These are phyloP conservation scores for Penicillium coffeae DNA, from an alignment of 495 filamentous ascomycete species.

Conservation along the genomic window DNA sequence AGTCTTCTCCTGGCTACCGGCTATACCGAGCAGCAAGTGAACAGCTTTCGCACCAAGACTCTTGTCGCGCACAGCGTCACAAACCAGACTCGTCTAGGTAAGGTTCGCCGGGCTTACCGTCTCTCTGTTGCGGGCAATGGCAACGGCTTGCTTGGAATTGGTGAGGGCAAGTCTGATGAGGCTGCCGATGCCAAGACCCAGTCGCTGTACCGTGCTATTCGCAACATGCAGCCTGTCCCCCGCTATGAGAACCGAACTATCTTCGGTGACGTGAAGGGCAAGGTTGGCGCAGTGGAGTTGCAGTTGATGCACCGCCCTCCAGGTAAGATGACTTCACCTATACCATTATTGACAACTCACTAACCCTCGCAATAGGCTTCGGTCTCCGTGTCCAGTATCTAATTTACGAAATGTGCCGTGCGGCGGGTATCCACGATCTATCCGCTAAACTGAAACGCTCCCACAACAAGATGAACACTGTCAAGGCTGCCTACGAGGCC, in stretches of 20 bases:
- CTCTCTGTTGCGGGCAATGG: conserved; percentile 79
- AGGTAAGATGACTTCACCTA: conserved; percentile 53
- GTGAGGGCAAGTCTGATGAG: conserved; percentile 84
- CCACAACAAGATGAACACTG: conserved; percentile 92
- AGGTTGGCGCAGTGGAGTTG: conserved; percentile 79
- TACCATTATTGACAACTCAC: neutral
- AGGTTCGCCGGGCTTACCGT: conserved; percentile 67
- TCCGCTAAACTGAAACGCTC: conserved; percentile 72
- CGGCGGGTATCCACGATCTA: conserved; percentile 79
- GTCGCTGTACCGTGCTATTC: conserved; percentile 70
- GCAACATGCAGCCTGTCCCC: conserved; percentile 80
- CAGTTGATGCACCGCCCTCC: conserved; percentile 78
- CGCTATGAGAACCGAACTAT: conserved; percentile 91
- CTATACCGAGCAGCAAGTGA: conserved; percentile 54
- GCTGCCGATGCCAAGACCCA: conserved; percentile 56
- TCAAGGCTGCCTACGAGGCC: conserved; percentile 84
- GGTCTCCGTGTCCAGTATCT: conserved; percentile 84
- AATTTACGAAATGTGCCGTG: conserved; percentile 88
- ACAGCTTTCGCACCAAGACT: conserved; percentile 53
- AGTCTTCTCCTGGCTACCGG: conserved; percentile 68
- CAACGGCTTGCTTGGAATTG: conserved; percentile 80
- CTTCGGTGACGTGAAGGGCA: conserved; percentile 77
- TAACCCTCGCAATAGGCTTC: conserved; percentile 58
- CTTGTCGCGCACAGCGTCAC: conserved; percentile 68
- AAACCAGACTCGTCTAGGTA: conserved; percentile 96